Evolutionary conservation across 192 early-diverging fungal genomes (phyloP).

Genomic region (Dissophora globulifera): DNA sequence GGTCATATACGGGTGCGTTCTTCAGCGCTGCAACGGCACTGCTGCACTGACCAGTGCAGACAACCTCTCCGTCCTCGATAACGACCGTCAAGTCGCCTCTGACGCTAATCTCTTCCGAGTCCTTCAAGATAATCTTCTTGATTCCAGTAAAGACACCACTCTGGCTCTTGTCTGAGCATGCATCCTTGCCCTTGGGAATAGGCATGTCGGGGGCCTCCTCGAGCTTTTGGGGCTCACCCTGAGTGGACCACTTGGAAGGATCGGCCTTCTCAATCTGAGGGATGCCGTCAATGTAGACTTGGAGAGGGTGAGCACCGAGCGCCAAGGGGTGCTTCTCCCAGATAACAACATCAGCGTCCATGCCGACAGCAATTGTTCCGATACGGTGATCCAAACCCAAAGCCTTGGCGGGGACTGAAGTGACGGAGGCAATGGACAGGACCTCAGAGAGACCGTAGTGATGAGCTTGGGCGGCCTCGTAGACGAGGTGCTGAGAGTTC

Average conservation of each 20-base stretch:
- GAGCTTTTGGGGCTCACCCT: slow-evolving; percentile 28
- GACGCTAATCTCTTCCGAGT: slow-evolving; percentile 34
- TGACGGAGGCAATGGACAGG: slow-evolving; percentile 70
- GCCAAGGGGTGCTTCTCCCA: slow-evolving; percentile 78
- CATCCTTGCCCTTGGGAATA: slow-evolving; percentile 39
- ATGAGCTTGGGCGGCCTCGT: slow-evolving; percentile 78
- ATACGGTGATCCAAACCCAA: slow-evolving; percentile 76
- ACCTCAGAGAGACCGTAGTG: slow-evolving; percentile 76
- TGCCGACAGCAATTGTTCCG: slow-evolving; percentile 69
- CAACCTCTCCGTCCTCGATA: slow-evolving; percentile 65
- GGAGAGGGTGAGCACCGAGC: slow-evolving; percentile 76
- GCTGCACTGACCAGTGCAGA: slow-evolving; percentile 57
- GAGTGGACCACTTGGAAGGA: slow-evolving; percentile 12
- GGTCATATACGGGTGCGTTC: slow-evolving; percentile 30
- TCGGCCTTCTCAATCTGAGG: slow-evolving; percentile 61
- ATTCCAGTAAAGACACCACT: slow-evolving; percentile 36
- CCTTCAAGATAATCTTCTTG: slow-evolving; percentile 55
- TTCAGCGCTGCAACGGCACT: slow-evolving; percentile 20
- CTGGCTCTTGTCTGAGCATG: slow-evolving; percentile 21
- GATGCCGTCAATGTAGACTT: slow-evolving; percentile 80
- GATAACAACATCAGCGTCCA: slow-evolving; percentile 85
- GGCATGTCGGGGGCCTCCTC: slow-evolving; percentile 21
- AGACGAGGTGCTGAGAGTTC: slow-evolving; percentile 78
- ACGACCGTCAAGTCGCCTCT: slow-evolving; percentile 57
- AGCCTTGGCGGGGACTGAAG: slow-evolving; percentile 74